Evolutionary conservation across 1,139 yeast species (phyloP).

Genomic region (Wickerhamomyces sp.): DNA sequence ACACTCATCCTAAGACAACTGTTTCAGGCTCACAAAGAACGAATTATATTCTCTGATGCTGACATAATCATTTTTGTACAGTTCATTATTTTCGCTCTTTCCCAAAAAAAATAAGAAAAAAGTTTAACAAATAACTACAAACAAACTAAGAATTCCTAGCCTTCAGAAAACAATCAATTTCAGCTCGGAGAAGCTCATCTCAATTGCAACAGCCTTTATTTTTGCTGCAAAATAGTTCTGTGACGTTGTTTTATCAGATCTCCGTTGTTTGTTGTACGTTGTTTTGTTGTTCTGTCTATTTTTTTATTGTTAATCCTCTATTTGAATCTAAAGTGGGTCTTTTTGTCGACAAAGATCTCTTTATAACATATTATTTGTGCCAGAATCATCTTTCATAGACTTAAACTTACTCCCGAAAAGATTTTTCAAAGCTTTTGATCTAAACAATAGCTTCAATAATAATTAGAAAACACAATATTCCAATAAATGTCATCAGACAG

Average conservation of each 20-base stretch:
- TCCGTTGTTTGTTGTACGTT: neutral
- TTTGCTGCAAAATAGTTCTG: neutral
- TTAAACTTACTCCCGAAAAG: too few species aligned
- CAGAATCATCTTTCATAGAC: too few species aligned
- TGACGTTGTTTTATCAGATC: neutral
- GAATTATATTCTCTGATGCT: too few species aligned
- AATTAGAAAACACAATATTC: neutral
- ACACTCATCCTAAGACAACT: too few species aligned
- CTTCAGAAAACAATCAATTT: neutral
- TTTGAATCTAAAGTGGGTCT: too few species aligned
- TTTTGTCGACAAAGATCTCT: too few species aligned
- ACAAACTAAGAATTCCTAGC: neutral
- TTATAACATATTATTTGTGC: too few species aligned
- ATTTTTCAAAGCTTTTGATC: neutral
- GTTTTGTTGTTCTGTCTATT: neutral
- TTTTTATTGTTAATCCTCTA: too few species aligned
- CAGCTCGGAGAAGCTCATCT: neutral
- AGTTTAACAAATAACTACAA: neutral
- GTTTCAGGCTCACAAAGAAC: too few species aligned
- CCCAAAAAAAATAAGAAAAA: neutral
- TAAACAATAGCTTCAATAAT: neutral
- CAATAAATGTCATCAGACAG: slow-evolving; percentile 12
- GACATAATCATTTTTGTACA: too few species aligned
- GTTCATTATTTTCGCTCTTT: neutral
- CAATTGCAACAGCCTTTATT: neutral